Base-by-base conservation (phyloP, 352 stramenopile species). In the Globisporangium nunn region DNA sequence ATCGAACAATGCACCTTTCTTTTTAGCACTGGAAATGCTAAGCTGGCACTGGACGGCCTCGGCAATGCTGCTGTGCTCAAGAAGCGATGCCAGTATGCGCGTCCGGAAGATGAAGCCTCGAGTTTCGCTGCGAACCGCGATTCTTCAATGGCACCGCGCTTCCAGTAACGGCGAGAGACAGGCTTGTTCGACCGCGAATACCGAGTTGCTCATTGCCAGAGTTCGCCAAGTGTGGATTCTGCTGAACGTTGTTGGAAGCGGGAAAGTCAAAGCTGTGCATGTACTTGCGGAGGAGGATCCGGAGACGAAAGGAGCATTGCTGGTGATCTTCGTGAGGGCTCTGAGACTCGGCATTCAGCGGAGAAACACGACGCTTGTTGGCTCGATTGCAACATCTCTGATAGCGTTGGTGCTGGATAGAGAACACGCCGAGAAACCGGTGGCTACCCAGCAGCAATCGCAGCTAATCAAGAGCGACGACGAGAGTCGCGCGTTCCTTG, bases 31-130 rank as follows among this genome's bases (percentile, higher is more conserved):
- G 5, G 58, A 71, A 23, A 68, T 77, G 56, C 15, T 88, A 1
- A 67, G 61, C n/a, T 91, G 81, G 81, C 78, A 91, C 50, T 91
- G 78, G 81, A 74, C 70, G 14, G 57, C 67, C 30, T 68, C 63
- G 1, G 69, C 59, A 8, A 53, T 75, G 60, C 62, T 85, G 44
- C 28, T 89, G 55, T 88, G 78, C 56, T 65, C 71, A 4, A 73
- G 81, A 15, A 78, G 68, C 45, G 59, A 72, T 8, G 46, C 28
- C 41, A 61, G 65, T 1, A 58, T 70, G n/a, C 33, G 50, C 2
- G 61, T 72, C 17, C 61, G 64, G 52, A 75, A 69, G 50, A 47
- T 56, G 4, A 63, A 66, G 6, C 40, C 54, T 56, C 14, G 43
- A 67, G 12, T 33, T 29, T 56, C 52, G 4, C 17, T 55, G 58